phyloP scores from a whole-genome alignment of 2,329 filamentous ascomycete genomes.

The Dothistroma septosporum region DNA sequence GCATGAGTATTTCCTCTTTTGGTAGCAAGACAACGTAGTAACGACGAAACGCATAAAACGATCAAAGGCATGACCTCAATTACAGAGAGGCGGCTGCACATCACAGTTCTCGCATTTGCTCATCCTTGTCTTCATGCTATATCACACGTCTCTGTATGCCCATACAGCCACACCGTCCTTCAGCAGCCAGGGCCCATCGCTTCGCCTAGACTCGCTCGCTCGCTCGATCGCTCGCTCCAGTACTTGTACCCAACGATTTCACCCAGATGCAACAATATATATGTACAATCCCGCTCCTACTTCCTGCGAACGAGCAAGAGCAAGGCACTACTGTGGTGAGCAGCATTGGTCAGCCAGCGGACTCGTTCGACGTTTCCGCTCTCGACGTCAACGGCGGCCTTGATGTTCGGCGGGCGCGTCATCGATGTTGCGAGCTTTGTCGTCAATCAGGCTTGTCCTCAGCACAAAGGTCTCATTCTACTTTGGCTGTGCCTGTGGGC shows the following conservation, averaged over 20 bases:
- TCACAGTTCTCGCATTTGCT: neutral
- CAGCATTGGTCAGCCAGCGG: neutral
- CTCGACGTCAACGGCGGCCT: neutral
- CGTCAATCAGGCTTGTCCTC: neutral
- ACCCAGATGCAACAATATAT: neutral
- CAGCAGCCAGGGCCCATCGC: neutral
- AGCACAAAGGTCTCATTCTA: neutral
- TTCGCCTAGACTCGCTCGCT: neutral
- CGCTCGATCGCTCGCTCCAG: neutral
- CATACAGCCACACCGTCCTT: neutral
- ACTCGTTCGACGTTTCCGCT: neutral
- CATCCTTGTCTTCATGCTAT: neutral
- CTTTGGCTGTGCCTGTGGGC: conserved; percentile 12
- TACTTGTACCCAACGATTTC: neutral
- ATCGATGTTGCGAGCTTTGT: neutral
- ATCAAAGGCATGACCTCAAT: neutral
- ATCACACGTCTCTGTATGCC: neutral
- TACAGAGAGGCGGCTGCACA: neutral
- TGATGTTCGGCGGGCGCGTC: neutral
- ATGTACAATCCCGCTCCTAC: neutral
- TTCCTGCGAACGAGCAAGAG: neutral
- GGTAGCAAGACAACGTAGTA: too few relatives aligned
- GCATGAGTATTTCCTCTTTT: too few relatives aligned
- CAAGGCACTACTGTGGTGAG: neutral
- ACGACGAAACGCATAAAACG: too few relatives aligned